Percentiles rank a stretch among this genome's conserved stretches.
phyloP scores from a whole-genome alignment of 1,284 basidiomycete species.

The Cystobasidium sp. region DNA sequence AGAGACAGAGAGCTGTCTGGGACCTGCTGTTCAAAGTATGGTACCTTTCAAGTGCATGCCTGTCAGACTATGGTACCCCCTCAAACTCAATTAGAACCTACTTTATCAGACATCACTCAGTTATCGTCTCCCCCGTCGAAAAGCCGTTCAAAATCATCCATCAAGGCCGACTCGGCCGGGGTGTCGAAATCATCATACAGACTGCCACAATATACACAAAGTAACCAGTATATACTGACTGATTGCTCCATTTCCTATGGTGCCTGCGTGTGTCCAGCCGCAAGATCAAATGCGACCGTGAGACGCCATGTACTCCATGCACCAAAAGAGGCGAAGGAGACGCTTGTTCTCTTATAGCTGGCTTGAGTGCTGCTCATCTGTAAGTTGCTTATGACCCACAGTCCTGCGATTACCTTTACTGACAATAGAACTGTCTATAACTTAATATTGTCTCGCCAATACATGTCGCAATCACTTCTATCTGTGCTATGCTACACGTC shows the following conservation, averaged over 20 bases:
- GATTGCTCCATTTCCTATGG: background rate
- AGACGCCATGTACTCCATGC: conserved; percentile 18
- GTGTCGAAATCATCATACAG: background rate
- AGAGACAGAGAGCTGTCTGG: too few relatives aligned
- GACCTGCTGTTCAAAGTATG: too few relatives aligned
- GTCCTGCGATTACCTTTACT: background rate
- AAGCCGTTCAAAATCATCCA: background rate
- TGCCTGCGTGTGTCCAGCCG: background rate
- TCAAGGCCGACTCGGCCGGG: conserved; percentile 16
- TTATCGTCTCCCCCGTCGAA: conserved; percentile 11
- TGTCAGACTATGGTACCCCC: too few relatives aligned
- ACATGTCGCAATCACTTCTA: too few relatives aligned
- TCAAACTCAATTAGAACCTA: too few relatives aligned
- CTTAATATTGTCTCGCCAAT: too few relatives aligned
- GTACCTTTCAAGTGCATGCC: too few relatives aligned
- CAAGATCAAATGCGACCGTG: conserved; percentile 42
- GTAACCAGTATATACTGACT: background rate
- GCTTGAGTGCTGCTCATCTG: conserved; percentile 14
- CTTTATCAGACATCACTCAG: too few relatives aligned
- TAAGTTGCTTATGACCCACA: background rate
- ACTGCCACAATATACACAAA: background rate
- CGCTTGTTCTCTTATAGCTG: conserved; percentile 25
- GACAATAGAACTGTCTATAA: too few relatives aligned
- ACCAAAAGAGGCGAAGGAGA: conserved; percentile 36
- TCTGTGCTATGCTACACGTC: too few relatives aligned